phyloP scores from a whole-genome alignment of 148 eudicot species.

The Rhododendron ferrugineum region DNA sequence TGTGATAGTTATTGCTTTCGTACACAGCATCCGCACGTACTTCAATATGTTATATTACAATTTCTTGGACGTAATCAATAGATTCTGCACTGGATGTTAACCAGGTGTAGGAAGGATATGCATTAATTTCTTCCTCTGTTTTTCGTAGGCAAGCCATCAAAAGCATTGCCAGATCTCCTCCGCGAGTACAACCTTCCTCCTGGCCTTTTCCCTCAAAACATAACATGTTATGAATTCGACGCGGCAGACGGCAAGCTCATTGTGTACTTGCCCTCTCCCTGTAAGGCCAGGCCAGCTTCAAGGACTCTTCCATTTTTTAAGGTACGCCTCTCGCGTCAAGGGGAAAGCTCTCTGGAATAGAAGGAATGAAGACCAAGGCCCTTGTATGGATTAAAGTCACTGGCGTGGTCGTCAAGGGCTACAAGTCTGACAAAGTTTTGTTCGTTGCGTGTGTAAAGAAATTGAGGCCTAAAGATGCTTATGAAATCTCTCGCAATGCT shows the following conservation, averaged over 20 bases:
- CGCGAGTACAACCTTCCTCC: conserved; percentile 70
- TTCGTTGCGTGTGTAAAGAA: conserved; percentile 87
- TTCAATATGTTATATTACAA: neutral
- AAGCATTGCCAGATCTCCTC: conserved; percentile 63
- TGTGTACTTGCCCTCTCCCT: conserved; percentile 64
- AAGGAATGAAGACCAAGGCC: conserved; percentile 88
- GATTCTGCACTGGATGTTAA: neutral
- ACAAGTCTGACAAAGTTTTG: conserved; percentile 67
- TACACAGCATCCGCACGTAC: too few species aligned
- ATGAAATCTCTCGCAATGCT: conserved; percentile 49
- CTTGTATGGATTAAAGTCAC: conserved; percentile 86
- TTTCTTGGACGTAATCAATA: neutral
- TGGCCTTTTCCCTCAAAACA: conserved; percentile 74
- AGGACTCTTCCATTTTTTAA: conserved; percentile 62
- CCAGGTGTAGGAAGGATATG: neutral
- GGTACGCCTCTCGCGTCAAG: conserved; percentile 67
- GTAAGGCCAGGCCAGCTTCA: conserved; percentile 70
- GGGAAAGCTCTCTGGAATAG: conserved; percentile 68
- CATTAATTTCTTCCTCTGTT: neutral
- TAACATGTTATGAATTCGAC: conserved; percentile 66
- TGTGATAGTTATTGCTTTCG: neutral
- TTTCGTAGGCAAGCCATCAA: conserved; percentile 56
- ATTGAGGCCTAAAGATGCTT: conserved; percentile 62
- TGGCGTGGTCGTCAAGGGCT: conserved; percentile 54
- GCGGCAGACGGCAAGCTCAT: conserved; percentile 56